Conservation (phyloP, 441 rosid genomes). For the Lepidium campestre region DNA sequence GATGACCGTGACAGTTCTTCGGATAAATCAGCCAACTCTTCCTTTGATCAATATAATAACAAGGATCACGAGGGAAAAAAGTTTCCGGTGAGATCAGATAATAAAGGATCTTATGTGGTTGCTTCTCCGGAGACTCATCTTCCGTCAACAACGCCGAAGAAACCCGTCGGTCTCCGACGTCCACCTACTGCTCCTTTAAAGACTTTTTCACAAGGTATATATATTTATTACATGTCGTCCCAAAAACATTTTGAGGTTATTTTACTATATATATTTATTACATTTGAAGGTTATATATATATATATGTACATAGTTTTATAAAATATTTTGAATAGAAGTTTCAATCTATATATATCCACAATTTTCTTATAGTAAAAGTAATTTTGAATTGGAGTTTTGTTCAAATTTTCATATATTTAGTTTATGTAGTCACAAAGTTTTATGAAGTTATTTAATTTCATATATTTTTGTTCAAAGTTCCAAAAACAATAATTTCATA, state of each 20-base stretch:
- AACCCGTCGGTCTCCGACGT: conserved; percentile 17
- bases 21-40: neutral
- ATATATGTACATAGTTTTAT: neutral
- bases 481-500: too few species aligned
- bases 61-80: conserved; percentile 7
- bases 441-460: too few species aligned
- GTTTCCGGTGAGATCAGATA: conserved; percentile 12
- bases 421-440: too few species aligned
- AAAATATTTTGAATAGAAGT: too few species aligned
- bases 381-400: neutral
- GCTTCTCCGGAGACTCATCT: neutral
- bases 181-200: conserved; percentile 22
- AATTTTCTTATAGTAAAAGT: neutral
- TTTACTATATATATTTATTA: neutral
- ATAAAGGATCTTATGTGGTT: neutral
- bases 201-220: conserved; percentile 22
- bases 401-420: neutral
- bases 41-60: conserved; percentile 10
- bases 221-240: neutral
- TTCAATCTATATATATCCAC: neutral
- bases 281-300: neutral
- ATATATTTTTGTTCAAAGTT: too few species aligned
- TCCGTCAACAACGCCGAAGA: neutral
- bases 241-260: neutral
- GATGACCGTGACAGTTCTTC: neutral